phyloP scores from a whole-genome alignment of 2,329 filamentous ascomycete genomes.

The Thielaviopsis musarum region DNA sequence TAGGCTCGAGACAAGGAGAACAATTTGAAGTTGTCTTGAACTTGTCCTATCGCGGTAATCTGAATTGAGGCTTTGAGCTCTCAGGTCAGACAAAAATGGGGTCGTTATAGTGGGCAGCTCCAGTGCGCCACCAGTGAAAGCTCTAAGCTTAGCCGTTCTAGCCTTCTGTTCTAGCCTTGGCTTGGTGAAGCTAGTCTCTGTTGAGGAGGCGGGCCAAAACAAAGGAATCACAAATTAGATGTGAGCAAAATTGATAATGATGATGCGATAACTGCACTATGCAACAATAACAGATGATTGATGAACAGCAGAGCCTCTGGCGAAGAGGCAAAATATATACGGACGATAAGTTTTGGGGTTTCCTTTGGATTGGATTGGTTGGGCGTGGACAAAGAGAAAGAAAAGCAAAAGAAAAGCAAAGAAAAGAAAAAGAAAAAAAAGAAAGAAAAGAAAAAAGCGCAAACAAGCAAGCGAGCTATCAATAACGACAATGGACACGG shows the following conservation, averaged over 20 bases:
- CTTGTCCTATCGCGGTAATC: background rate
- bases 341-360: background rate
- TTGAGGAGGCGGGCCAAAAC: background rate
- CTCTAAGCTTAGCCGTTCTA: background rate
- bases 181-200: background rate
- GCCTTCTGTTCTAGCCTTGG: background rate
- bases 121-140: background rate
- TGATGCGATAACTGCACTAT: background rate
- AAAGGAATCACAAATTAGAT: background rate
- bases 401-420: too few relatives aligned
- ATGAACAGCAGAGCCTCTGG: background rate
- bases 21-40: background rate
- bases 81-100: background rate
- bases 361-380: background rate
- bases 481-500: too few relatives aligned
- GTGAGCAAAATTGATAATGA: background rate
- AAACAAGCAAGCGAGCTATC: slow-evolving; percentile 1
- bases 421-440: background rate
- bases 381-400: background rate
- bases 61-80: background rate
- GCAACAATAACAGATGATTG: background rate
- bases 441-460: slow-evolving; percentile 1
- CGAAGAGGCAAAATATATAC: too few relatives aligned
- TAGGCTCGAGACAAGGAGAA: background rate
- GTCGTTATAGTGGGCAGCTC: background rate